These are phyloP conservation scores for Amanita thiersii DNA, from an alignment of 768 basidiomycete genomes.

Conservation along the genomic window DNA sequence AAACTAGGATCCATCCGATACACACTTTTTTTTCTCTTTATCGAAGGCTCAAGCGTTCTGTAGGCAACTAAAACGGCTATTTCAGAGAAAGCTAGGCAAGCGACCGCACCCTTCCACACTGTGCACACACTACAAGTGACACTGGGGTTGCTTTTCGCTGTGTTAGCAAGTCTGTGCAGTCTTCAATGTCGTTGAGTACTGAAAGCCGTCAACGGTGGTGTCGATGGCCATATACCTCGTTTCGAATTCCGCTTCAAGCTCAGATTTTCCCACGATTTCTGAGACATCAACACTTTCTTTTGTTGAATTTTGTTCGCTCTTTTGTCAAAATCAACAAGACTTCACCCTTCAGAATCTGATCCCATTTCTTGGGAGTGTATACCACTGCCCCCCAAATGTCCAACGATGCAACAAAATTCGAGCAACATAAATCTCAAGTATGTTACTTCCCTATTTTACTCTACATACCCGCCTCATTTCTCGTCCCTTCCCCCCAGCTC, in stretches of 20 bases:
- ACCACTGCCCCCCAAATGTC: slow-evolving; percentile 15
- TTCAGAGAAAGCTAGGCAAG: slow-evolving; percentile 15
- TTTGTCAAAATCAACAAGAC: slow-evolving; percentile 4
- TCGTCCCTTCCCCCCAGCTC: slow-evolving; percentile 32
- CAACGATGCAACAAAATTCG: slow-evolving; percentile 20
- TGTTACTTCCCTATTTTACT: slow-evolving; percentile 7
- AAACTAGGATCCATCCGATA: slow-evolving; percentile 34
- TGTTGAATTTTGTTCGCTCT: slow-evolving; percentile 11
- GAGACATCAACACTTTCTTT: slow-evolving; percentile 19
- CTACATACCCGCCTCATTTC: slow-evolving; percentile 12
- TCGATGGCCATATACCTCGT: slow-evolving; percentile 11
- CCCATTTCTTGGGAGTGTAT: background rate
- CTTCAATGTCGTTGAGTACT: slow-evolving; percentile 17
- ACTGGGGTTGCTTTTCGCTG: slow-evolving; percentile 15
- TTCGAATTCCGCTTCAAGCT: slow-evolving; percentile 24
- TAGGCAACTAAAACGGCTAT: slow-evolving; percentile 24
- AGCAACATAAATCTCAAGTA: slow-evolving; percentile 27
- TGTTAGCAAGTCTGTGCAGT: slow-evolving; percentile 19
- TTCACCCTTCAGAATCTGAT: slow-evolving; percentile 7
- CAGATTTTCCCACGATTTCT: slow-evolving; percentile 30
- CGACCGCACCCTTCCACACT: slow-evolving; percentile 16
- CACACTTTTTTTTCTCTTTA: slow-evolving; percentile 23
- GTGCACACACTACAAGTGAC: slow-evolving; percentile 17
- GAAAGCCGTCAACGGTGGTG: slow-evolving; percentile 10
- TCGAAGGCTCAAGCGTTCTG: slow-evolving; percentile 19